Evolutionary conservation across 805 yeast species (phyloP).

Genomic region (Ogataea polymorpha): DNA sequence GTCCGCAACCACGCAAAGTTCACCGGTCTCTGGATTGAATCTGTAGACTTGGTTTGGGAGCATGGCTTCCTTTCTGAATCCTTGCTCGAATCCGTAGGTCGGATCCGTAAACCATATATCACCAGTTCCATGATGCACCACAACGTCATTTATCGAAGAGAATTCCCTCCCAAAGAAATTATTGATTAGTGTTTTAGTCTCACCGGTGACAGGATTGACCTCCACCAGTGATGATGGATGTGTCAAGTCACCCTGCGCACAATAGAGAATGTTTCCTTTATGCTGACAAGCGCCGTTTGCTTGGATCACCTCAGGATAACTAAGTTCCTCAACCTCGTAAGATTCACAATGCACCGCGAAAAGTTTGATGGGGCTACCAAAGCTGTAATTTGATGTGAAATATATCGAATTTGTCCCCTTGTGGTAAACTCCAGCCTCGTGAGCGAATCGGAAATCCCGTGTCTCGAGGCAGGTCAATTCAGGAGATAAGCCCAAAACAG

Average conservation of each 20-base stretch:
- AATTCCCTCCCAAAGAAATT: constrained; percentile 11
- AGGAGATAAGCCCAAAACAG: constrained; percentile 5
- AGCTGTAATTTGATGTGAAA: constrained; percentile 8
- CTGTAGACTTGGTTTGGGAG: constrained; percentile 11
- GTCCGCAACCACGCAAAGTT: constrained; percentile 10
- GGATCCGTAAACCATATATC: constrained; percentile 16
- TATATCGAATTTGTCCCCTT: constrained; percentile 6
- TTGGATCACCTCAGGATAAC: constrained; percentile 5
- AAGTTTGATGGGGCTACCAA: constrained; percentile 6
- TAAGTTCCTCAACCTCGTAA: constrained; percentile 3
- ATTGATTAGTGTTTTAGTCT: constrained; percentile 6
- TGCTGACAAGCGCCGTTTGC: constrained; percentile 12
- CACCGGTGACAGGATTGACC: constrained; percentile 7
- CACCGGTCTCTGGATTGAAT: constrained; percentile 9
- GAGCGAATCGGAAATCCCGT: constrained; percentile 8
- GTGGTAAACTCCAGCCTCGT: constrained; percentile 14
- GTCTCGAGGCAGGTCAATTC: constrained; percentile 1
- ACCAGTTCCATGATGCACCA: constrained; percentile 10
- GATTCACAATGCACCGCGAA: constrained; percentile 8
- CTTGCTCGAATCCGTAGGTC: constrained; percentile 10
- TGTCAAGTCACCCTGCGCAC: constrained; percentile 6
- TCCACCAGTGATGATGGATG: constrained; percentile 7
- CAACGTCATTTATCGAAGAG: constrained; percentile 13
- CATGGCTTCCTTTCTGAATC: constrained; percentile 1
- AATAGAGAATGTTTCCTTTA: constrained; percentile 7